These are phyloP conservation scores for Aureobasidium sp. DNA, from an alignment of 2,329 filamentous ascomycete species.

Conservation along the genomic window DNA sequence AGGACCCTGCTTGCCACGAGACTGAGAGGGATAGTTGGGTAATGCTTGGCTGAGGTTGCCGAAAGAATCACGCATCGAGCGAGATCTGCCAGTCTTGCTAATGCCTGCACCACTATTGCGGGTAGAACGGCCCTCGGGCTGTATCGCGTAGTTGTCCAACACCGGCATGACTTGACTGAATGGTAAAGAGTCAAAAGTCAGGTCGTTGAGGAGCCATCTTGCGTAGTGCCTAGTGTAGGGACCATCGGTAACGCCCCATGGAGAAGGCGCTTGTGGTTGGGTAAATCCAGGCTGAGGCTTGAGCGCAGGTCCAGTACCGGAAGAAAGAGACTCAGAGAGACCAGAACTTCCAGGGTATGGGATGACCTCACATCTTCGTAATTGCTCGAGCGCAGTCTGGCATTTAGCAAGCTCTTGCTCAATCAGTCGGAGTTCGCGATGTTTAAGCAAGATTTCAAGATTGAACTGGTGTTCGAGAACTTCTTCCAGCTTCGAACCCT, in stretches of 20 bases:
- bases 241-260: conserved; percentile 85
- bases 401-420: conserved; percentile 96
- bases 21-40: conserved; percentile 59
- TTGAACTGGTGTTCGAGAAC: conserved; percentile 80
- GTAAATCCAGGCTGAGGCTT: conserved; percentile 53
- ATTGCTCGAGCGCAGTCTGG: conserved; percentile 84
- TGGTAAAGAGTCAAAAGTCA: conserved; percentile 61
- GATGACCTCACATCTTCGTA: conserved; percentile 85
- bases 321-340: conserved; percentile 60
- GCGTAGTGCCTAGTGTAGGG: conserved; percentile 92
- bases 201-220: conserved; percentile 87
- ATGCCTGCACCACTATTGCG: conserved; percentile 62
- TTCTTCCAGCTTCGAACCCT: conserved; percentile 52
- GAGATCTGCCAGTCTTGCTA: conserved; percentile 41
- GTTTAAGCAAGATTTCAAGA: conserved; percentile 86
- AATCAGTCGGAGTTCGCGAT: conserved; percentile 86
- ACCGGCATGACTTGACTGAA: conserved; percentile 19
- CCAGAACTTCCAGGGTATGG: conserved; percentile 71
- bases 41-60: conserved; percentile 42
- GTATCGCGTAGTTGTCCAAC: conserved; percentile 16
- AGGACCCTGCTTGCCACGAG: conserved; percentile 64
- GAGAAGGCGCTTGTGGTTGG: conserved; percentile 68
- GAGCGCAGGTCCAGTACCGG: conserved; percentile 65
- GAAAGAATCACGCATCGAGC: conserved; percentile 50
- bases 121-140: conserved; percentile 63